Conservation (phyloP, 2,329 filamentous ascomycete genomes). For the Raffaelea ambrosiae region DNA sequence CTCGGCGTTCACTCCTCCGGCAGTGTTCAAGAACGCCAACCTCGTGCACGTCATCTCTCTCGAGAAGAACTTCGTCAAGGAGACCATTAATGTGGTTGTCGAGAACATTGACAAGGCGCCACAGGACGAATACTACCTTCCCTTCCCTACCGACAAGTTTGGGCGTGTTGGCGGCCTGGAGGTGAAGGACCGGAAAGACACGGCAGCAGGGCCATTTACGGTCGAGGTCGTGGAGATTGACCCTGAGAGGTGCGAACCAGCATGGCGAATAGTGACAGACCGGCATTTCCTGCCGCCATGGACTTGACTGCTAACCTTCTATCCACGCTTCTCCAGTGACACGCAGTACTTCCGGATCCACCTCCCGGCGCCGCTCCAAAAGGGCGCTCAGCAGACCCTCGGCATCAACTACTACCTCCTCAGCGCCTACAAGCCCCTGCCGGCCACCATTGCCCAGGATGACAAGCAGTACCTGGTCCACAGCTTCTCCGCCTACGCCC, state of each 20-base stretch:
- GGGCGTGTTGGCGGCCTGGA: conserved; percentile 76
- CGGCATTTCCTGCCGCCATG: no score
- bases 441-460: conserved; percentile 71
- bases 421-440: conserved; percentile 70
- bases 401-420: conserved; percentile 80
- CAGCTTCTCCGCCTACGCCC: conserved; percentile 75
- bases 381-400: conserved; percentile 74
- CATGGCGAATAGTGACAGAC: no score
- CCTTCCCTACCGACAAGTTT: conserved; percentile 71
- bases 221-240: conserved; percentile 61
- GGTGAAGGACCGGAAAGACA: conserved; percentile 84
- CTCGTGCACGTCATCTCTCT: conserved; percentile 82
- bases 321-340: conserved; percentile 41
- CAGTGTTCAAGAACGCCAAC: conserved; percentile 91
- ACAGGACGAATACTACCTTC: conserved; percentile 85
- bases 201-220: conserved; percentile 56
- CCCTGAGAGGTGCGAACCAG: conserved; percentile 44
- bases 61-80: conserved; percentile 85
- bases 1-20: conserved; percentile 62
- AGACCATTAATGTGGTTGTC: conserved; percentile 88
- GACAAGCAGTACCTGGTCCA: conserved; percentile 83
- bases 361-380: conserved; percentile 65
- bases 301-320: not conserved
- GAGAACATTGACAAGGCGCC: conserved; percentile 75
- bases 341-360: conserved; percentile 78